Percentiles rank a stretch among this genome's conserved stretches.
These are phyloP conservation scores for Chlamydomonas sp. DNA, from an alignment of 139 green algal species.

Conservation along the genomic window DNA sequence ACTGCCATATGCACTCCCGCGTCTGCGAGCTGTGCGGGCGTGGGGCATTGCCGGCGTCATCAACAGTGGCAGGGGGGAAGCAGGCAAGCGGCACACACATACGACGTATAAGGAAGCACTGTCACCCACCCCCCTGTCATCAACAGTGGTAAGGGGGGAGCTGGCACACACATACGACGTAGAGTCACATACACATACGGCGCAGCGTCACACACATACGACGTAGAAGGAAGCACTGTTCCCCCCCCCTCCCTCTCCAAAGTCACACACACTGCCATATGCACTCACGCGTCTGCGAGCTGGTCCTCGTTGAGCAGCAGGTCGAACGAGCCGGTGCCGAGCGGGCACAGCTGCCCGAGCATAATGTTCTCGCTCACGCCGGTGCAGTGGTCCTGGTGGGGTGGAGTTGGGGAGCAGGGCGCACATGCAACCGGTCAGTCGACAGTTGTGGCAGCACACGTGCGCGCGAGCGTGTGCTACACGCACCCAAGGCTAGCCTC, in stretches of 20 bases:
- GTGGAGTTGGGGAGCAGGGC: constrained; percentile 33
- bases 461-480: too few species aligned
- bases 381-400: constrained; percentile 40
- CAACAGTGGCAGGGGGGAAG: too few species aligned
- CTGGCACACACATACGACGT: too few species aligned
- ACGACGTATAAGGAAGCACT: not conserved
- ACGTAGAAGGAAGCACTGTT: not conserved
- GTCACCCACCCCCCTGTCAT: not conserved
- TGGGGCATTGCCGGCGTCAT: too few species aligned
- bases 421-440: too few species aligned
- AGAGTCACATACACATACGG: not conserved
- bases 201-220: not conserved
- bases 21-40: constrained; percentile 72
- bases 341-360: constrained; percentile 80
- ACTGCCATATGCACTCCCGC: constrained; percentile 73
- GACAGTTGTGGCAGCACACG: too few species aligned
- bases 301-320: constrained; percentile 86
- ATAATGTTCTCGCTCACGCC: constrained; percentile 97
- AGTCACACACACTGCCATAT: constrained; percentile 34
- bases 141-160: not conserved
- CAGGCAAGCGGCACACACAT: too few species aligned
- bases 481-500: too few species aligned
- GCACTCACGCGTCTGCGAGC: constrained; percentile 81
- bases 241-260: not conserved
- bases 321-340: constrained; percentile 88